Percentiles rank a stretch among this genome's conserved stretches.
These are phyloP conservation scores for Cajanus cajan DNA, from an alignment of 306 rosid species.

Conservation along the genomic window DNA sequence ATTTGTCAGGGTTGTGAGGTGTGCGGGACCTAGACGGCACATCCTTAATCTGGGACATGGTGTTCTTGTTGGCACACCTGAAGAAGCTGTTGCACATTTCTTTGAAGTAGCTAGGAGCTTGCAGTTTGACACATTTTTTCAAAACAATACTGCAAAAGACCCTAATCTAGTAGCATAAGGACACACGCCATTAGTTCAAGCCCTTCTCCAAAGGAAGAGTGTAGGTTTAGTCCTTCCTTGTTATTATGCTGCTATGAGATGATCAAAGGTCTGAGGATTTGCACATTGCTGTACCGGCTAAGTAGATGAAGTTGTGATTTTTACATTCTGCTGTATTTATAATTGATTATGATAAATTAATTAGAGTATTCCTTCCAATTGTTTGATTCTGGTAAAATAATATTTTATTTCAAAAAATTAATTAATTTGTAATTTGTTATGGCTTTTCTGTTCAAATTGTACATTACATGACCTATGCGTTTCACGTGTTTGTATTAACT, in stretches of 20 bases:
- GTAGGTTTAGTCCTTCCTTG: constrained; percentile 27
- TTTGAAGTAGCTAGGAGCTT: constrained; percentile 87
- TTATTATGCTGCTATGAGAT: constrained; percentile 32
- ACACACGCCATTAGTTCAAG: constrained; percentile 11
- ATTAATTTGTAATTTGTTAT: not conserved
- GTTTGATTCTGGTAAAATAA: not conserved
- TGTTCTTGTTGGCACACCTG: constrained; percentile 91
- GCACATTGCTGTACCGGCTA: constrained; percentile 36
- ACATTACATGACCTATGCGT: not conserved
- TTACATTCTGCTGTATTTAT: constrained; percentile 33
- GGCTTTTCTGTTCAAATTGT: not conserved
- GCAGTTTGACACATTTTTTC: constrained; percentile 58
- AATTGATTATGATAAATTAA: constrained; percentile 29
- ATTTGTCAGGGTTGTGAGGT: constrained; percentile 77
- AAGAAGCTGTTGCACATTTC: constrained; percentile 97
- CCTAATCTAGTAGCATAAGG: constrained; percentile 55
- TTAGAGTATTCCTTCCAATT: constrained; percentile 27
- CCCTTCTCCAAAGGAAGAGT: constrained; percentile 9
- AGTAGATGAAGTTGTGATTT: constrained; percentile 25
- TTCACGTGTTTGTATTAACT: not conserved
- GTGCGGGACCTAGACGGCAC: constrained; percentile 90
- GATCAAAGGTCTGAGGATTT: constrained; percentile 32
- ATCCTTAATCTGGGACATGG: constrained; percentile 97
- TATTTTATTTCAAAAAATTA: not conserved
- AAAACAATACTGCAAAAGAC: constrained; percentile 46